Base-by-base conservation (phyloP, 148 eudicot species). In the Chenopodium album region DNA sequence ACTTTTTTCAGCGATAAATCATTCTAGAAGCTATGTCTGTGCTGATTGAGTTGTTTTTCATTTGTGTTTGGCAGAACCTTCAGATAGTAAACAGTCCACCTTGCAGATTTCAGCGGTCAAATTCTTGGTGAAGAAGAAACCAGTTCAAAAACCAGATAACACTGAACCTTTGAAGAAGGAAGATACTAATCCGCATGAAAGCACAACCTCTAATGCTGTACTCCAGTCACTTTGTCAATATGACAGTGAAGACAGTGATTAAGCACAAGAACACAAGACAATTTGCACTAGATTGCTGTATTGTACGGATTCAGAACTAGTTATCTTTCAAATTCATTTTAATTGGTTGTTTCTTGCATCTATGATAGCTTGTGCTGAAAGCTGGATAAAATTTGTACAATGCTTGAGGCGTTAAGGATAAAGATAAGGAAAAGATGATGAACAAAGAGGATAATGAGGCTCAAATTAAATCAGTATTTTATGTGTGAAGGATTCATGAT, bases 191-290 rank as follows among this genome's bases (percentile, higher is more conserved):
- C 79, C 70, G 56, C 80, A 44, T 6, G 80, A 63, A 4, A 54
- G 81, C 17, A 77, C 56, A 59, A 79, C 37, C 20, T n/a, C 54
- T 37, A 81, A 84, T 82, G 82, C 34, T 28, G 94, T 82, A 63
- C 90, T 95, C 17, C 85, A 63, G 19, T 91, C 94, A 1, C 79
- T 95, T 14, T 90, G 87, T 13, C 95, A 91, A 28, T 92, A 93
- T 71, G 92, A 83, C 41, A 90, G 91, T 20, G 93, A 90, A 8
- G 95, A 93, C 22, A 56, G 62, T 62, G 94, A 88, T 3, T 68
- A 68, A 68, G 72, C 3, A 22, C 9, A 68, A 32, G 22, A 68
- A 65, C 54, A 12, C 16, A 0, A 3, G 54, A 50, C 54, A 50
- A 1, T 50, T 50, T 50, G 2, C 54, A 50, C 16, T 12, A 50